phyloP scores from a whole-genome alignment of 805 yeast species.

The Wickerhamiella parazyma region DNA sequence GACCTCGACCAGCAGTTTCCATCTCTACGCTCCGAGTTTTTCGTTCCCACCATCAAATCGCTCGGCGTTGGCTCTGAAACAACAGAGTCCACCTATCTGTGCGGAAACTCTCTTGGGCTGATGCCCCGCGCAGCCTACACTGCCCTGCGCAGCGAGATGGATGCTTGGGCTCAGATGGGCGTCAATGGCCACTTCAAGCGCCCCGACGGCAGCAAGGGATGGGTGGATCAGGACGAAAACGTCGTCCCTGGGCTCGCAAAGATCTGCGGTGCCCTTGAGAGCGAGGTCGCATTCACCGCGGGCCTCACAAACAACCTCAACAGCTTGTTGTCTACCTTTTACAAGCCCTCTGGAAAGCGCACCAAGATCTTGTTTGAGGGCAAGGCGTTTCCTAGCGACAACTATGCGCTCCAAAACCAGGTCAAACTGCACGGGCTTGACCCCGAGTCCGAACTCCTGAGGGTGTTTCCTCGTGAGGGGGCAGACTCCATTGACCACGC shows the following conservation, averaged over 20 bases:
- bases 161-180: slow-evolving; percentile 70
- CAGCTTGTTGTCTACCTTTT: slow-evolving; percentile 57
- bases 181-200: slow-evolving; percentile 68
- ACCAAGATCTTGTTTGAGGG: slow-evolving; percentile 70
- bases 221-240: slow-evolving; percentile 81
- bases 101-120: slow-evolving; percentile 90
- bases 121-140: slow-evolving; percentile 56
- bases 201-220: slow-evolving; percentile 36
- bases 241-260: slow-evolving; percentile 54
- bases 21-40: slow-evolving; percentile 35
- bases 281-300: slow-evolving; percentile 79
- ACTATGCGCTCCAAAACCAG: slow-evolving; percentile 68
- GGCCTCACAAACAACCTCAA: slow-evolving; percentile 74
- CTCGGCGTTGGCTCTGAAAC: slow-evolving; percentile 33
- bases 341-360: slow-evolving; percentile 45
- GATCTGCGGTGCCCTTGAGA: slow-evolving; percentile 46
- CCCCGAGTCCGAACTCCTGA: slow-evolving; percentile 46
- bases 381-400: slow-evolving; percentile 86
- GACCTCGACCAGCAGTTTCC: slow-evolving; percentile 32
- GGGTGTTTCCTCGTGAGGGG: slow-evolving; percentile 45
- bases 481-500: slow-evolving; percentile 46
- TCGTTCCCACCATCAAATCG: slow-evolving; percentile 52
- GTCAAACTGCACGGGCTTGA: slow-evolving; percentile 45
- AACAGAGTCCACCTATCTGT: slow-evolving; percentile 42
- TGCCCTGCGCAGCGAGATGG: slow-evolving; percentile 52